Evolutionary conservation across 352 stramenopile genomes (phyloP), one percentile per base, ranked within the genome.

Genomic region (Phytophthora foliorum): DNA sequence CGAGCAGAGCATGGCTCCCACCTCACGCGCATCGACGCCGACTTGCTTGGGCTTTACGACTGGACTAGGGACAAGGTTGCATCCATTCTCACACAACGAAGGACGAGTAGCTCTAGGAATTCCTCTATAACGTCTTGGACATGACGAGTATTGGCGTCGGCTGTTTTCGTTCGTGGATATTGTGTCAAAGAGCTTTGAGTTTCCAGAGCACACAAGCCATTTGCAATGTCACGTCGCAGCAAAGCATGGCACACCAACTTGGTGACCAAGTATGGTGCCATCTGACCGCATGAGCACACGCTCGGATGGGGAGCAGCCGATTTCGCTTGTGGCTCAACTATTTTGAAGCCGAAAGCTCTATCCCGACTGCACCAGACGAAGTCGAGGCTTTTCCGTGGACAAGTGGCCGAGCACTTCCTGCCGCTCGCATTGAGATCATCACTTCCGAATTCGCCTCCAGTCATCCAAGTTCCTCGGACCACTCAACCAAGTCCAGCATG

Each of bases 31-130:
- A 69, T 90, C 16, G 74, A 89, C 36, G 38, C 56, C 6, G 76
- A 91, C 48, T 53, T 91, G 36, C 58, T 91, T 5, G 82, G 74
- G 1, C 56, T 91, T 11, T 89, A 91, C 70, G 82, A 91, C 62
- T 91, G 82, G 82, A 81, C 74, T 5, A 74, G 77, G n/a, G 56
- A 61, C 7, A 80, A 84, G 24, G 19, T 88, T 16, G 31, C 55
- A 38, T 51, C 39, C 6, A 59, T 69, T 54, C 54, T 49, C 21
- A 19, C 42, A 3, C 42, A 49, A 7, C 42, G 42, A 49, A 49
- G 10, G 21, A 6, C 42, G 7, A 49, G 42, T 29, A 49, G 42
- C 41, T 27, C 9, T 49, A 27, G 7, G 41, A 49, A 29, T 49
- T 49, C 21, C 42, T 49, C 19, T 6, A 63, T 50, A 39, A 22